Conservation (phyloP, 371 early-diverging fungal genomes). For the Mucor plumbeus region DNA sequence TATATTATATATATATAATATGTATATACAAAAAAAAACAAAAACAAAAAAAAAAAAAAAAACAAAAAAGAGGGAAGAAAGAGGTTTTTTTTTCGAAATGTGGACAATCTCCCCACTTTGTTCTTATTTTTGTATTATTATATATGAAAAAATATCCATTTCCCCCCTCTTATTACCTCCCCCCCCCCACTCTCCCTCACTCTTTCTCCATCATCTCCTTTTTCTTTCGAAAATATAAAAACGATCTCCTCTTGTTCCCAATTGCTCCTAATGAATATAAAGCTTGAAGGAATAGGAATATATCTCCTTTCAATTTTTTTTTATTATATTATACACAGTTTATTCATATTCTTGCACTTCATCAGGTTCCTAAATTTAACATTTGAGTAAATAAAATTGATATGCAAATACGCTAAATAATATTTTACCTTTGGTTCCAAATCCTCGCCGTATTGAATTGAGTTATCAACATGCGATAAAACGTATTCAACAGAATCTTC, state of each 20-base stretch:
- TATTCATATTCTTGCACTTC: conserved; percentile 44
- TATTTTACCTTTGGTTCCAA: conserved; percentile 83
- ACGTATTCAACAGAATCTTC: conserved; percentile 92
- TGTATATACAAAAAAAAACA: background rate
- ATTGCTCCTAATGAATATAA: background rate
- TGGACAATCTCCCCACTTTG: conserved; percentile 13
- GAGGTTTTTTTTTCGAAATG: conserved; percentile 16
- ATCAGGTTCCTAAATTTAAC: conserved; percentile 43
- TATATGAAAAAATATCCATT: background rate
- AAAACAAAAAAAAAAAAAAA: conserved; percentile 3
- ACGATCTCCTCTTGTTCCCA: background rate
- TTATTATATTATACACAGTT: conserved; percentile 7
- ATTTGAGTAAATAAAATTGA: conserved; percentile 9
- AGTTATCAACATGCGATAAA: conserved; percentile 90
- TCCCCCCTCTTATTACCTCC: background rate
- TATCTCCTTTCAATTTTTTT: conserved; percentile 7
- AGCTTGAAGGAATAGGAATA: background rate
- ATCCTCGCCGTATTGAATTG: conserved; percentile 98
- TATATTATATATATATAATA: conserved; percentile 1
- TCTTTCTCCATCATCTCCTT: conserved; percentile 1
- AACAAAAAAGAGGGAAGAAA: conserved; percentile 9
- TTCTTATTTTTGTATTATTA: background rate
- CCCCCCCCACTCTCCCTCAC: background rate
- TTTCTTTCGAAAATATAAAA: conserved; percentile 4
- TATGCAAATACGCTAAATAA: conserved; percentile 11